Percentiles rank a stretch among this genome's conserved stretches.
Conservation (phyloP, 2,329 filamentous ascomycete genomes). For the Thielaviopsis punctulata region DNA sequence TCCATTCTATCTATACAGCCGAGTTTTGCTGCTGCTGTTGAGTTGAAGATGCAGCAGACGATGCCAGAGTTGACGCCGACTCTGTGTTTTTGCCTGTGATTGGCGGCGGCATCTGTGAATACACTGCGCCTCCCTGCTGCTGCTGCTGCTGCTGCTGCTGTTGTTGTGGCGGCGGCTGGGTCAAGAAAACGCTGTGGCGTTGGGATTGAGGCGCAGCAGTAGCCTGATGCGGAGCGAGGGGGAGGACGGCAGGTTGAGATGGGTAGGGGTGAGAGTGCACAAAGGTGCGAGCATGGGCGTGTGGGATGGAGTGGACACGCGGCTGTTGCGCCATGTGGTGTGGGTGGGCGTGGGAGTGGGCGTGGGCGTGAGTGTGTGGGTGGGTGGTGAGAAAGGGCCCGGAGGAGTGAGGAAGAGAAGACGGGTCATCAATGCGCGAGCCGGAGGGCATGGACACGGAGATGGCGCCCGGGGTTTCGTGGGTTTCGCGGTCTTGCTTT, state of each 20-base stretch:
- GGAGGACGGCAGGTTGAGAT: neutral
- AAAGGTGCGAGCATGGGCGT: neutral
- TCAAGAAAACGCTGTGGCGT: conserved; percentile 9
- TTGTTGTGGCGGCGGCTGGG: conserved; percentile 2
- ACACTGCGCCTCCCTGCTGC: neutral
- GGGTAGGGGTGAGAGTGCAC: neutral
- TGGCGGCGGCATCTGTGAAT: neutral
- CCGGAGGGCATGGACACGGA: neutral
- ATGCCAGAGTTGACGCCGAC: conserved; percentile 13
- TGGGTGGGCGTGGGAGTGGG: neutral
- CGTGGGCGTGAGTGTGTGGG: too few relatives aligned
- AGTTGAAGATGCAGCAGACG: neutral
- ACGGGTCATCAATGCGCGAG: neutral
- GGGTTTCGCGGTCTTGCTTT: conserved; percentile 31
- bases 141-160: conserved; percentile 1
- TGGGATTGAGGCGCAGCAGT: conserved; percentile 3
- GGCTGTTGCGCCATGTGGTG: neutral
- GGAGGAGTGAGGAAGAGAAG: neutral
- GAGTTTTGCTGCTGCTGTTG: neutral
- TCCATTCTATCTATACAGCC: neutral
- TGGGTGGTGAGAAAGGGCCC: neutral
- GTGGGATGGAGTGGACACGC: neutral
- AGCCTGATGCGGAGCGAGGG: neutral
- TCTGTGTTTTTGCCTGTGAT: neutral
- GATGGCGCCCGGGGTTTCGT: neutral